A percentile compares a stretch with the other conserved stretches of the same genome.
These are phyloP conservation scores for Botrytis galanthina DNA, from an alignment of 2,329 filamentous ascomycete genomes.

Conservation along the genomic window DNA sequence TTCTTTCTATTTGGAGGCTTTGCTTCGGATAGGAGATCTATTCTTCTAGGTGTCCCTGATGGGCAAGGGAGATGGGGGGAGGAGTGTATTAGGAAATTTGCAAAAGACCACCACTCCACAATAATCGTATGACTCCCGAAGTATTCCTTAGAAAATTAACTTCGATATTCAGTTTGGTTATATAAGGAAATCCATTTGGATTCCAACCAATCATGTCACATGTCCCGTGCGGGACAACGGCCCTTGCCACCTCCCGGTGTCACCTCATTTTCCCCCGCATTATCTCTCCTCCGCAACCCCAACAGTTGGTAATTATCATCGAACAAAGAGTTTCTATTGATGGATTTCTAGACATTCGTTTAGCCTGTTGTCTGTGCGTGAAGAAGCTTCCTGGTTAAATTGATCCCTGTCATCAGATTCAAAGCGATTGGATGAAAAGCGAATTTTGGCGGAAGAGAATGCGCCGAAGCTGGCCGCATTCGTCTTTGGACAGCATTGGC, in stretches of 20 bases:
- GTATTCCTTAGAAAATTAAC: not conserved
- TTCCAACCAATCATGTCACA: not conserved
- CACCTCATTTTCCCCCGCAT: not conserved
- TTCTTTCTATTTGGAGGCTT: too few species aligned
- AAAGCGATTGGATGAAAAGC: not conserved
- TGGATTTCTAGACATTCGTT: not conserved
- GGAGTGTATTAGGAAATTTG: not conserved
- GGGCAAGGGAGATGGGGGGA: too few species aligned
- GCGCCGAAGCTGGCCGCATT: not conserved
- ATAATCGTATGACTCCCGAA: not conserved
- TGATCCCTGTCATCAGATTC: not conserved
- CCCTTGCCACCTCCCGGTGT: not conserved
- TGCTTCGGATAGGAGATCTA: not conserved
- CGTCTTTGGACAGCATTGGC: not conserved
- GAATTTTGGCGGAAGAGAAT: not conserved
- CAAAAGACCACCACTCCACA: not conserved
- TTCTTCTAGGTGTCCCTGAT: not conserved
- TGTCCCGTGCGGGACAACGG: slow-evolving; percentile 1
- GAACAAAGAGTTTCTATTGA: not conserved
- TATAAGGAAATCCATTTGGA: not conserved
- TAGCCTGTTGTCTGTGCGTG: not conserved
- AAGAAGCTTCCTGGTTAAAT: not conserved
- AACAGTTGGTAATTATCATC: not conserved
- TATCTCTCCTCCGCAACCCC: not conserved
- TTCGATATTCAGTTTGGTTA: not conserved